These are phyloP conservation scores for Cladosporium colombiae DNA, from an alignment of 2,329 filamentous ascomycete species.

Conservation along the genomic window DNA sequence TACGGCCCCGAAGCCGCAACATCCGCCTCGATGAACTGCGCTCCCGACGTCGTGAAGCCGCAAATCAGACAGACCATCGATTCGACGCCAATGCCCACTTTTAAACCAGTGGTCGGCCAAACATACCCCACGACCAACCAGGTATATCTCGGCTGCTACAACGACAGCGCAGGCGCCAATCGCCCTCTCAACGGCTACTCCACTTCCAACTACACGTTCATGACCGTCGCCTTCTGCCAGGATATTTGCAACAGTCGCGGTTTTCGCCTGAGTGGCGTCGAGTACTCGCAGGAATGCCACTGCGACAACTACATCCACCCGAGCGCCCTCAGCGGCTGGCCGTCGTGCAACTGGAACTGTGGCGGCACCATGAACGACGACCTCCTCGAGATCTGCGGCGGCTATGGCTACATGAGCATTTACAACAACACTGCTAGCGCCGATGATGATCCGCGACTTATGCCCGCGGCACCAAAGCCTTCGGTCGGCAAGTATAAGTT, in stretches of 20 bases:
- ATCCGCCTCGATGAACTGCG: conserved; percentile 35
- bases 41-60: conserved; percentile 26
- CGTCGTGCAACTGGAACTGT: conserved; percentile 31
- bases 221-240: conserved; percentile 40
- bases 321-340: conserved; percentile 25
- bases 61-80: conserved; percentile 32
- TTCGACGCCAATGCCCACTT: conserved; percentile 33
- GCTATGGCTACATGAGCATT: conserved; percentile 33
- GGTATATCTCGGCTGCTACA: conserved; percentile 40
- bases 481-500: conserved; percentile 30
- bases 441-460: conserved; percentile 30
- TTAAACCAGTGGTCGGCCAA: conserved; percentile 30
- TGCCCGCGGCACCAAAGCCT: conserved; percentile 24
- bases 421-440: conserved; percentile 39
- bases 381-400: conserved; percentile 35
- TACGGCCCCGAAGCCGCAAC: conserved; percentile 35
- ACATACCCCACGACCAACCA: conserved; percentile 26
- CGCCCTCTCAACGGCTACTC: conserved; percentile 32
- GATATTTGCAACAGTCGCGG: conserved; percentile 32
- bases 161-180: conserved; percentile 32
- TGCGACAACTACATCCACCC: conserved; percentile 38
- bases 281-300: conserved; percentile 38
- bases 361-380: conserved; percentile 31
- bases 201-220: conserved; percentile 29
- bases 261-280: conserved; percentile 36